Evolutionary conservation across 202 grass and related monocot species (phyloP).

Genomic region (Eragrostis tef): DNA sequence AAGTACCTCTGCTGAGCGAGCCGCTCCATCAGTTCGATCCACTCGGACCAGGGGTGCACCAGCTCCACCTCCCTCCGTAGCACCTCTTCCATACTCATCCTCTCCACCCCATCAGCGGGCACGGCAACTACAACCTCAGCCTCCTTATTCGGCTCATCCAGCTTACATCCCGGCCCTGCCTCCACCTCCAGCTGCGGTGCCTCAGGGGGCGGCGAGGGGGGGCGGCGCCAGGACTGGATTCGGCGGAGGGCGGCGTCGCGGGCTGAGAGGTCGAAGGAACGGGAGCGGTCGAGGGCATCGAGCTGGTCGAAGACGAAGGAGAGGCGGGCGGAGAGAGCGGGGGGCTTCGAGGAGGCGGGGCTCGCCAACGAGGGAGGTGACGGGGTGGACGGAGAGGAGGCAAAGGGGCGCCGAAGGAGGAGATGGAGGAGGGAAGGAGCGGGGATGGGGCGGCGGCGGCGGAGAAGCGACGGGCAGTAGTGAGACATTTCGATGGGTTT

Average conservation of each 20-base stretch:
- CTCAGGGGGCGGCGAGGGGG: slow-evolving; percentile 23
- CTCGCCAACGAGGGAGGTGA: neutral
- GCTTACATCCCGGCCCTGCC: neutral
- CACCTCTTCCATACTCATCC: slow-evolving; percentile 60
- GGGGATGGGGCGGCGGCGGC: slow-evolving; percentile 40
- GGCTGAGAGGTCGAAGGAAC: slow-evolving; percentile 64
- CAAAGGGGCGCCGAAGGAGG: slow-evolving; percentile 32
- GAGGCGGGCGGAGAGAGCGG: slow-evolving; percentile 86
- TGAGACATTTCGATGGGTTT: slow-evolving; percentile 30
- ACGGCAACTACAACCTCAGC: neutral
- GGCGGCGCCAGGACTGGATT: slow-evolving; percentile 80
- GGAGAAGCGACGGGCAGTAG: slow-evolving; percentile 49
- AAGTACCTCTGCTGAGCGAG: slow-evolving; percentile 82
- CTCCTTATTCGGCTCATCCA: slow-evolving; percentile 14
- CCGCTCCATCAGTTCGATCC: slow-evolving; percentile 91
- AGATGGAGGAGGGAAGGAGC: slow-evolving; percentile 5
- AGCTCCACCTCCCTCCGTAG: slow-evolving; percentile 80
- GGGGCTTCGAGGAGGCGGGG: slow-evolving; percentile 54
- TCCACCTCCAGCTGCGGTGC: neutral
- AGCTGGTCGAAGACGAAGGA: slow-evolving; percentile 97
- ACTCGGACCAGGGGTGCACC: slow-evolving; percentile 95
- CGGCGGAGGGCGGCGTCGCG: slow-evolving; percentile 76
- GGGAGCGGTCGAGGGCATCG: slow-evolving; percentile 65
- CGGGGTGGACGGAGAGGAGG: slow-evolving; percentile 40
- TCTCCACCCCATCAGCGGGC: slow-evolving; percentile 16